phyloP scores from a whole-genome alignment of 805 yeast genomes.

The Myxozyma vanderwaltii region DNA sequence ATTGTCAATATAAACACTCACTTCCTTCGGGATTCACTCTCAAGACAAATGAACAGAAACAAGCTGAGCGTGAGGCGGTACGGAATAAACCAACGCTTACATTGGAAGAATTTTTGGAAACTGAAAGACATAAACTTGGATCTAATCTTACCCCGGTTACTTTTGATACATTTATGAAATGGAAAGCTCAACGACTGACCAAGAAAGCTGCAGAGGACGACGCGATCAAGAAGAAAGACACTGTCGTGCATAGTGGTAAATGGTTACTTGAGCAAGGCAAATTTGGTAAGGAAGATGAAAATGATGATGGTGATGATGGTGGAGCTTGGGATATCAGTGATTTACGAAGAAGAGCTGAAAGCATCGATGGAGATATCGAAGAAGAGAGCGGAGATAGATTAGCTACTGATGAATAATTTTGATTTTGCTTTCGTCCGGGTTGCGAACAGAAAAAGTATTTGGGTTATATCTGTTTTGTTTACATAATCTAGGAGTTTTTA shows the following conservation, averaged over 20 bases:
- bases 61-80: constrained; percentile 80
- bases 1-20: constrained; percentile 92
- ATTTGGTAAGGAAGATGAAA: constrained; percentile 41
- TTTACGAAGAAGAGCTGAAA: constrained; percentile 42
- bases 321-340: constrained; percentile 44
- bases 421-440: not conserved
- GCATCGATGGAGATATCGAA: constrained; percentile 28
- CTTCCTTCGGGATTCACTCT: constrained; percentile 95
- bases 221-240: constrained; percentile 49
- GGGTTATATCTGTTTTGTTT: not conserved
- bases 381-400: constrained; percentile 14
- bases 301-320: constrained; percentile 35
- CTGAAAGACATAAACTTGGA: constrained; percentile 85
- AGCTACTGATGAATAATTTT: not conserved
- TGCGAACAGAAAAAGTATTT: constrained; percentile 2
- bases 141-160: constrained; percentile 80
- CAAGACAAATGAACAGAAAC: constrained; percentile 94
- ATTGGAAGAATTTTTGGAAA: constrained; percentile 91
- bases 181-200: constrained; percentile 74
- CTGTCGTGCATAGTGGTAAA: constrained; percentile 28
- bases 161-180: constrained; percentile 70
- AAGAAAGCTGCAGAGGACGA: constrained; percentile 51
- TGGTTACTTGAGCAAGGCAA: constrained; percentile 47
- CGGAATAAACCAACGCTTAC: constrained; percentile 88
- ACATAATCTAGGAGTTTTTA: constrained; percentile 1